Base-by-base conservation (phyloP, 2,329 filamentous ascomycete species). In the Salinomyces thailandicus region DNA sequence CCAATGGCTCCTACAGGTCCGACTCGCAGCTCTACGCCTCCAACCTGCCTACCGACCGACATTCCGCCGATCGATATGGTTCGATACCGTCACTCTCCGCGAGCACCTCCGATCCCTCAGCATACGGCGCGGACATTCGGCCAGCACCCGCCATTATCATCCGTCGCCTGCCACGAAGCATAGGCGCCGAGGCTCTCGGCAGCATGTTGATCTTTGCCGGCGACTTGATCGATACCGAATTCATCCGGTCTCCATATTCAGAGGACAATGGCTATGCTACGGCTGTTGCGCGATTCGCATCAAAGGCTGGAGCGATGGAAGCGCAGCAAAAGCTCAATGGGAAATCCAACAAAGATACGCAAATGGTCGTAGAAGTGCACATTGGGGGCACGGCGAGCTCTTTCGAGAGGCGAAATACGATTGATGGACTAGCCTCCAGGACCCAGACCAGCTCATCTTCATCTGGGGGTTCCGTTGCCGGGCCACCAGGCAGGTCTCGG, bases 151-250 rank as follows among this genome's bases (percentile, higher is more conserved):
- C 58, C n/a, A 63, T 80, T 42, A 56, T 75, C 37, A 65, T 80
- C 60, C 73, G 73, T 50, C 73, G 69, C 47, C 62, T 80, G 11
- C 73, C 75, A 3, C 67, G 63, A 41, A 75, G 68, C 52, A 77
- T 69, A 29, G 73, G 68, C 49, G 59, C 64, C 34, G 75, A 78
- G 44, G 64, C 71, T 13, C 64, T 80, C 38, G 68, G 71, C 45
- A 75, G 71, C 53, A 76, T 80, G 64, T 62, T 80, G 5, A 63
- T 78, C n/a, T 79, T 80, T 48, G 73, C 75, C 14, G 73, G 75
- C 48, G 74, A 79, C 44, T 64, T 79, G 33, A 59, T 76, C 33
- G 71, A 76, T 44, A 69, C 69, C 37, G 71, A 75, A 36, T 68
- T 79, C 42, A 61, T 78, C 12, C 59, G 64, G 4, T 63, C 65